Evolutionary conservation across 2,329 filamentous ascomycete genomes (phyloP), one percentile per base, ranked within the genome.

Genomic region (Colletotrichum cereale): DNA sequence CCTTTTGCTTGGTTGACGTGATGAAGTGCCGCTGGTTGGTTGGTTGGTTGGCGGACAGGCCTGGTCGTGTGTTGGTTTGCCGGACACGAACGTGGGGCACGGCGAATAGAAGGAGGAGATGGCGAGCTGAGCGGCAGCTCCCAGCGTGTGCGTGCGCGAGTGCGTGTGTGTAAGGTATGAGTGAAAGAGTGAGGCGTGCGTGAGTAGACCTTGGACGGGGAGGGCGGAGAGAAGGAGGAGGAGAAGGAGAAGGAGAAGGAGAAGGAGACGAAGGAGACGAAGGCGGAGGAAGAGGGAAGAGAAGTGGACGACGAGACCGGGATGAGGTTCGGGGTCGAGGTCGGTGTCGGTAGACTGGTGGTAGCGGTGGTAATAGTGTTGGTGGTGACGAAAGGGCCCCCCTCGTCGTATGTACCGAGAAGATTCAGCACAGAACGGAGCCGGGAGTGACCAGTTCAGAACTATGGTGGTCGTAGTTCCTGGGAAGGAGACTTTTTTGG

Each of bases 401-500:
- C n/a, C n/a, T n/a, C n/a, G n/a, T n/a, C n/a, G n/a, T n/a, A n/a
- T n/a, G n/a, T n/a, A 34, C 5, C n/a, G 14, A 50, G 26, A 24
- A 14, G 12, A 14, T 36, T 10, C 52, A 21, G 36, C n/a, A 48
- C 38, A 42, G 52, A 38, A 68, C 34, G 34, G 34, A 10, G 38
- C 38, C 50, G 50, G 47, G 44, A 40, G 42, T 5, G 24, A 56
- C n/a, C 24, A 18, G 14, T 29, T 10, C 38, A 58, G 29, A 14
- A n/a, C 26, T 52, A 36, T 53, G 60, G 66, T 64, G 66, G 58
- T 48, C 56, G 66, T 52, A 65, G 42, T 68, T 64, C 66, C 66
- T 47, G 31, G 67, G 66, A 70, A 52, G 38, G 40, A 44, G 66
- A 56, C 55, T 66, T 48, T 38, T 38, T 38, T 12, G 10, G 40